Base-by-base conservation (phyloP, 2,329 filamentous ascomycete genomes). In the Claviceps pazoutovae region DNA sequence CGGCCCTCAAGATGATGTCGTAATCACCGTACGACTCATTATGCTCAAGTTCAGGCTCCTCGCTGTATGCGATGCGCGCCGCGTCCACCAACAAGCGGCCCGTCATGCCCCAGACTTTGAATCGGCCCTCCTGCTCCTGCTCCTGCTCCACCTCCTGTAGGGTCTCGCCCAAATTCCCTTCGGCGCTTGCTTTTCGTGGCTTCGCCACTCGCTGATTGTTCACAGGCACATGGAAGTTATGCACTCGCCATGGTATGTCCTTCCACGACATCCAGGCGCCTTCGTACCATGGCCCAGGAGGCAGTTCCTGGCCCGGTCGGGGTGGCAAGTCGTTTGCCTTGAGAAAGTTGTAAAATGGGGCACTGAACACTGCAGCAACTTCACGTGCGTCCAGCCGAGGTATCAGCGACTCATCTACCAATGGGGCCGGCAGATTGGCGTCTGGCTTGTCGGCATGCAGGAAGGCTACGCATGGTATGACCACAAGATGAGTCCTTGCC, bases 21-120 rank as follows among this genome's bases (percentile, higher is more conserved):
- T 75, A 71, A 58, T 82, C 78, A 5, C 78, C 78, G 59, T 70
- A 74, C 50, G 71, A 67, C 3, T 62, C 59, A 51, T 79, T 80
- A 57, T 80, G 75, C 70, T 94, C 88, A 65, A 95, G 95, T 63
- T 88, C 84, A 4, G 91, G 91, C 63, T 87, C 80, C 68, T 85
- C 78, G 2, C 70, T 84, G 64, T 93, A 97, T 19, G 90, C 91
- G 17, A 95, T 76, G 56, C 87, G 75, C 37, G 91, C 90, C 4
- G 86, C 84, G 68, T 97, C 91, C 5, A 96, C 87, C 51, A 96
- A 66, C 51, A 97, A 91, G 50, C 88, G 74, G 2, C 88, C 91
- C 50, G 91, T 97, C 88, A 97, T 91, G 16, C 91, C 91, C 78
- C 90, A 96, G 4, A 97, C 89, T 58, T 86, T 82, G 68, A 93